These are phyloP conservation scores for Chlorella sp. DNA, from an alignment of 139 green algal species.

Conservation along the genomic window DNA sequence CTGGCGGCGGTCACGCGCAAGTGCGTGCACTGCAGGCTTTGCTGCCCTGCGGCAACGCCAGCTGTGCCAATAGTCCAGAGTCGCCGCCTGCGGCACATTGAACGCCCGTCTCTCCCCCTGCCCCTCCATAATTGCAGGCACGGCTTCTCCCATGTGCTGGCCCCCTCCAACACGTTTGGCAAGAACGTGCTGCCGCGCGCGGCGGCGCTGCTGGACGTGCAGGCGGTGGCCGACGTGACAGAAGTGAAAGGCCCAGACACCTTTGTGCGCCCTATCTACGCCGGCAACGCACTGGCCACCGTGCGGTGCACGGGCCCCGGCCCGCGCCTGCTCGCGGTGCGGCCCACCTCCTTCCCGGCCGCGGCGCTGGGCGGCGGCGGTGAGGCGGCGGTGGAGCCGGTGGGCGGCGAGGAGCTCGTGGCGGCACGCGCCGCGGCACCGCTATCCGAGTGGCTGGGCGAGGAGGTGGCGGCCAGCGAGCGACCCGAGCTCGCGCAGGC, in stretches of 20 bases:
- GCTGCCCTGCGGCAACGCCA: too few species aligned
- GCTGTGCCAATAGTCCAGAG: too few species aligned
- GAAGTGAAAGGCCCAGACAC: slow-evolving; percentile 59
- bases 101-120: background rate
- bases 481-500: slow-evolving; percentile 81
- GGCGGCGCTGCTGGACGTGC: slow-evolving; percentile 78
- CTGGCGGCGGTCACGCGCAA: slow-evolving; percentile 45
- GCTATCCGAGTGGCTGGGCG: slow-evolving; percentile 54
- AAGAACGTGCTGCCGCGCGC: slow-evolving; percentile 84
- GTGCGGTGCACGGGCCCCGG: slow-evolving; percentile 48
- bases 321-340: slow-evolving; percentile 72
- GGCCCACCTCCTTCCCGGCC: slow-evolving; percentile 74
- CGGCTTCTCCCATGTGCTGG: slow-evolving; percentile 72
- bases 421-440: slow-evolving; percentile 23
- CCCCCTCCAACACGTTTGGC: slow-evolving; percentile 72
- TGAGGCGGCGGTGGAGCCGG: slow-evolving; percentile 46
- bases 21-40: too few species aligned
- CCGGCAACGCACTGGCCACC: slow-evolving; percentile 87
- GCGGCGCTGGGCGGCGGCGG: background rate
- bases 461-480: slow-evolving; percentile 56
- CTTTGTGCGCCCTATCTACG: slow-evolving; percentile 88
- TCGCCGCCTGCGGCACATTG: too few species aligned
- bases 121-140: slow-evolving; percentile 45
- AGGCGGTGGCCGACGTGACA: slow-evolving; percentile 82
- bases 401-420: slow-evolving; percentile 49